These are phyloP conservation scores for Candolleomyces efflorescens DNA, from an alignment of 768 basidiomycete species.

Conservation along the genomic window DNA sequence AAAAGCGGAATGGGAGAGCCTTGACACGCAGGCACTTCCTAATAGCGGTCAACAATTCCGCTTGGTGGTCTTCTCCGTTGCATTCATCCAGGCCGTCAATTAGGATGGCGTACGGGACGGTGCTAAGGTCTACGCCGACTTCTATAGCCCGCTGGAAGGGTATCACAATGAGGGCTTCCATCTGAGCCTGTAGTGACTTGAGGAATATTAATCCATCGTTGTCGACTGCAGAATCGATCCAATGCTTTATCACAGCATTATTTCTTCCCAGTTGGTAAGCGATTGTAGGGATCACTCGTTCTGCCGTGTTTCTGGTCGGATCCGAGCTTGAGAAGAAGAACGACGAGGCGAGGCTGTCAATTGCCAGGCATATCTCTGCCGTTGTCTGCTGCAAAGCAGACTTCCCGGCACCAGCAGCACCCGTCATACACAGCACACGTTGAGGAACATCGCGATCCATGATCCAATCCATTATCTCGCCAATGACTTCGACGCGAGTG, in stretches of 20 bases:
- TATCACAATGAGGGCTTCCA: not conserved
- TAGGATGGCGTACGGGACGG: not conserved
- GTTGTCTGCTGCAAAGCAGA: not conserved
- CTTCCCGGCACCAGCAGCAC: conserved; percentile 3
- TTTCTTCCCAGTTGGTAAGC: not conserved
- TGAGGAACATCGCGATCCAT: not conserved
- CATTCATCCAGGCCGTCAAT: conserved; percentile 8
- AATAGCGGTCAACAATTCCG: not conserved
- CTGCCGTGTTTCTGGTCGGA: not conserved
- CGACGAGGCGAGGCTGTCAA: not conserved
- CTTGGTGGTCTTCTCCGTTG: not conserved
- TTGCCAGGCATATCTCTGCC: not conserved
- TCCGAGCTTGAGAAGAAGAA: not conserved
- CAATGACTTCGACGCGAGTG: not conserved
- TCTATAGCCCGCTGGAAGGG: not conserved
- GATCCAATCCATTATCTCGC: not conserved
- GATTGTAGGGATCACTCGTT: not conserved
- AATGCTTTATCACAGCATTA: not conserved
- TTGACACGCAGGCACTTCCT: not conserved
- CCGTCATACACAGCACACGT: not conserved
- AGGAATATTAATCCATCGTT: not conserved
- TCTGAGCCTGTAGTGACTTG: not conserved
- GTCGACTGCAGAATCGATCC: not conserved
- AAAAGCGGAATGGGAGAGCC: not conserved
- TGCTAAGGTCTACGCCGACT: too few species aligned